Evolutionary conservation across 805 yeast species (phyloP).

Genomic region (Metschnikowia gruessii): DNA sequence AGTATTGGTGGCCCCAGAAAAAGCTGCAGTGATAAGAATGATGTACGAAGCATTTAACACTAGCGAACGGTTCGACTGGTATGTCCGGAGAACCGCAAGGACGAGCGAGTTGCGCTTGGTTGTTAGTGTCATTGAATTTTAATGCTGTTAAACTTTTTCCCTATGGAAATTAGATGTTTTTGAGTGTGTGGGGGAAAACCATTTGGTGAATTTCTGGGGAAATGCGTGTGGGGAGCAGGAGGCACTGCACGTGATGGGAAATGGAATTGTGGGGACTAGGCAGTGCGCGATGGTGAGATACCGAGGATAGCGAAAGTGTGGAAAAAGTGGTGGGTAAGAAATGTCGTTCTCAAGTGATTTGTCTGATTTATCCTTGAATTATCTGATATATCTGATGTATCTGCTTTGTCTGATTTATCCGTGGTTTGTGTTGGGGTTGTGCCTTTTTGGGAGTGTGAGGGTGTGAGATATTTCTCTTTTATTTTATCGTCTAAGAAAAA

Average conservation of each 20-base stretch:
- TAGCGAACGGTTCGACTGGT: conserved; percentile 39
- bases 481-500: too few species aligned
- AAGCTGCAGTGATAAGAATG: conserved; percentile 41
- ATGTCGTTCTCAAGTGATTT: too few species aligned
- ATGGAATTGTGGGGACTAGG: conserved; percentile 1
- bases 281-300: too few species aligned
- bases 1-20: conserved; percentile 40
- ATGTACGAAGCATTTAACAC: conserved; percentile 42
- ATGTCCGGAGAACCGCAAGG: conserved; percentile 30
- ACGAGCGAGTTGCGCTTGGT: conserved; percentile 21
- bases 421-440: too few species aligned
- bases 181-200: not conserved
- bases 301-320: too few species aligned
- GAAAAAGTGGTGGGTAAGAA: too few species aligned
- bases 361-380: too few species aligned
- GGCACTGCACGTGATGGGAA: not conserved
- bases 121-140: conserved; percentile 4
- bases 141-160: not conserved
- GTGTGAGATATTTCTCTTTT: too few species aligned
- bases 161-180: not conserved
- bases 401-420: too few species aligned
- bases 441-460: too few species aligned
- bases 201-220: conserved; percentile 1
- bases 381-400: too few species aligned
- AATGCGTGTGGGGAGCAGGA: conserved; percentile 2